A percentile compares a stretch with the other conserved stretches of the same genome.
Conservation (phyloP, 305 asterid genomes). For the Stenogyne calaminthoides region DNA sequence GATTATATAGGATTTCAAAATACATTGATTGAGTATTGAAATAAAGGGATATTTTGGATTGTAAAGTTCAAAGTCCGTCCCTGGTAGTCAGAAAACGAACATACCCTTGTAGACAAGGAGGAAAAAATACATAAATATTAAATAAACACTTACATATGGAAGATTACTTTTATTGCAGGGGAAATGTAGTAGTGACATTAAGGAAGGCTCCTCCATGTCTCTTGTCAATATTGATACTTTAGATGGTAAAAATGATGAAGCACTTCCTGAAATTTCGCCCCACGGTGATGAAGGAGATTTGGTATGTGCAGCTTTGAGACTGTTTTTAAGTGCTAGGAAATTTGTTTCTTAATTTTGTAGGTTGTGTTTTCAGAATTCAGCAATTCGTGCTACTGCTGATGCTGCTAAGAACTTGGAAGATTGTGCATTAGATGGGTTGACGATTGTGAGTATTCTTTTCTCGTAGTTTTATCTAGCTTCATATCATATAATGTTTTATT, state of each 20-base stretch:
- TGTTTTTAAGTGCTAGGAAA: not conserved
- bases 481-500: not conserved
- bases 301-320: conserved; percentile 19
- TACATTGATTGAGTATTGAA: too few relatives aligned
- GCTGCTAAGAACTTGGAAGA: conserved; percentile 30
- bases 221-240: conserved; percentile 17
- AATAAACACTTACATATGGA: not conserved
- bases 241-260: conserved; percentile 26
- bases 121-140: too few relatives aligned
- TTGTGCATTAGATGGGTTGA: conserved; percentile 22
- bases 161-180: conserved; percentile 23
- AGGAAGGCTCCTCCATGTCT: conserved; percentile 20
- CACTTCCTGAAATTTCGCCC: conserved; percentile 29
- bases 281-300: conserved; percentile 31
- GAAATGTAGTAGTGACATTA: conserved; percentile 22
- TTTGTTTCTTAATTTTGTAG: not conserved
- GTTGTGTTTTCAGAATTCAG: conserved; percentile 20
- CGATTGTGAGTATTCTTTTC: not conserved
- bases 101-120: too few relatives aligned
- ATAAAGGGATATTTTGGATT: too few relatives aligned
- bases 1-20: too few relatives aligned
- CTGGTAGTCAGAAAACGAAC: too few relatives aligned
- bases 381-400: conserved; percentile 5
- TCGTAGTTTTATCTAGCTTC: not conserved
- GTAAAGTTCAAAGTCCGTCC: too few relatives aligned